Conservation (phyloP, 2,329 filamentous ascomycete species). For the Trichocomaceae sp. region DNA sequence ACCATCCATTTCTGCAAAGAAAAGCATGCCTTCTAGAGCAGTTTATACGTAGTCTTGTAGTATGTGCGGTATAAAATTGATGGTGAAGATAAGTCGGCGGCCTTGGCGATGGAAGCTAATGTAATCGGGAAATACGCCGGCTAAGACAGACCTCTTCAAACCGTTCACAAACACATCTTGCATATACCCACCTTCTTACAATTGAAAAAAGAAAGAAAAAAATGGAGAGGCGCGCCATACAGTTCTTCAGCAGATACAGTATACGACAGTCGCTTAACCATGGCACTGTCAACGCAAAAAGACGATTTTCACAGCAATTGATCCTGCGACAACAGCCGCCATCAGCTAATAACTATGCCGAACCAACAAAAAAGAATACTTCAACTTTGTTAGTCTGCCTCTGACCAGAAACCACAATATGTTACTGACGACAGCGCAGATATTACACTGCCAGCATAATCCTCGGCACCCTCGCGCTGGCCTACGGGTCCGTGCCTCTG, state of each 20-base stretch:
- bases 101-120: too few relatives aligned
- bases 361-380: constrained; percentile 44
- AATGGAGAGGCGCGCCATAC: constrained; percentile 6
- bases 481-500: constrained; percentile 60
- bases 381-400: constrained; percentile 45
- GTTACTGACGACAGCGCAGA: constrained; percentile 32
- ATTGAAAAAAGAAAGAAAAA: background rate
- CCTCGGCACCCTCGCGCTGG: constrained; percentile 56
- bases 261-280: constrained; percentile 12
- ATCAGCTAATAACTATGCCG: constrained; percentile 29
- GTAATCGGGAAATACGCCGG: too few relatives aligned
- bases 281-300: constrained; percentile 17
- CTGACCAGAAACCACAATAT: background rate
- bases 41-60: too few relatives aligned
- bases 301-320: constrained; percentile 30
- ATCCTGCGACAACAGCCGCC: constrained; percentile 24
- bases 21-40: too few relatives aligned
- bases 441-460: constrained; percentile 59
- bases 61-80: too few relatives aligned
- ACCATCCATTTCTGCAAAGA: too few relatives aligned
- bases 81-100: too few relatives aligned
- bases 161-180: background rate
- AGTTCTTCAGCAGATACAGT: background rate
- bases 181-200: background rate
- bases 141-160: background rate